Conservation (phyloP, 2,329 filamentous ascomycete species). For the Didymellaceae sp. region DNA sequence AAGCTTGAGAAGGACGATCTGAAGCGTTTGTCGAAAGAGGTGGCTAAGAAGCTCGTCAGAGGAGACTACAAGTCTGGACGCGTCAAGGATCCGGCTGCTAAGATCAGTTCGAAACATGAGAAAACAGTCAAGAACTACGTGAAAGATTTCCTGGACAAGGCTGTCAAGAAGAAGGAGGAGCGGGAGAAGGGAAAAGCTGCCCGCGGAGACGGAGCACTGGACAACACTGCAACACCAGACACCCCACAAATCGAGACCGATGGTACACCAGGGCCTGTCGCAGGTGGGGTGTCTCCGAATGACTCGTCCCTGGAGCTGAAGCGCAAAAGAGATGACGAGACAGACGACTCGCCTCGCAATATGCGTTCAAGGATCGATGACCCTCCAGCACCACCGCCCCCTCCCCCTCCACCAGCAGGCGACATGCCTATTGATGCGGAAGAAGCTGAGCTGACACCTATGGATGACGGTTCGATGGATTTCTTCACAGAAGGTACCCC, state of each 20-base stretch:
- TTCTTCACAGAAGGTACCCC: slow-evolving; percentile 5
- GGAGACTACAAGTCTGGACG: slow-evolving; percentile 90
- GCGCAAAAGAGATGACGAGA: slow-evolving; percentile 47
- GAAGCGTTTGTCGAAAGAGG: slow-evolving; percentile 70
- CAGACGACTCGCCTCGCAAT: slow-evolving; percentile 41
- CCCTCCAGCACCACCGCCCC: slow-evolving; percentile 52
- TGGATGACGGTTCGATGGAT: slow-evolving; percentile 31
- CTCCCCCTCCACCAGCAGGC: slow-evolving; percentile 50
- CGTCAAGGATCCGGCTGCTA: slow-evolving; percentile 77
- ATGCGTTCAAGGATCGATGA: slow-evolving; percentile 41
- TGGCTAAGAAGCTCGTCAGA: slow-evolving; percentile 86
- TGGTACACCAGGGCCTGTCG: slow-evolving; percentile 10
- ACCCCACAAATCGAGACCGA: slow-evolving; percentile 23
- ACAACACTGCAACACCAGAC: slow-evolving; percentile 24
- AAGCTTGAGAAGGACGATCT: slow-evolving; percentile 83
- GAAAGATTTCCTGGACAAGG: slow-evolving; percentile 85
- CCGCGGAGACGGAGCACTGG: slow-evolving; percentile 40
- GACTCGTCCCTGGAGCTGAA: slow-evolving; percentile 43
- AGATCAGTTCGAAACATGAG: slow-evolving; percentile 77
- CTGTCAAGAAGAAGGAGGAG: slow-evolving; percentile 71
- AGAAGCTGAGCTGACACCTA: slow-evolving; percentile 29
- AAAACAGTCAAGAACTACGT: slow-evolving; percentile 84
- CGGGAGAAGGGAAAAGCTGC: slow-evolving; percentile 65
- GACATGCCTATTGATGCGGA: slow-evolving; percentile 37
- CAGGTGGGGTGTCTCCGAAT: slow-evolving; percentile 28